Evolutionary conservation across 495 filamentous ascomycete species (phyloP), one percentile per base, ranked within the genome.

Genomic region (Penicillium atrosanguineum): DNA sequence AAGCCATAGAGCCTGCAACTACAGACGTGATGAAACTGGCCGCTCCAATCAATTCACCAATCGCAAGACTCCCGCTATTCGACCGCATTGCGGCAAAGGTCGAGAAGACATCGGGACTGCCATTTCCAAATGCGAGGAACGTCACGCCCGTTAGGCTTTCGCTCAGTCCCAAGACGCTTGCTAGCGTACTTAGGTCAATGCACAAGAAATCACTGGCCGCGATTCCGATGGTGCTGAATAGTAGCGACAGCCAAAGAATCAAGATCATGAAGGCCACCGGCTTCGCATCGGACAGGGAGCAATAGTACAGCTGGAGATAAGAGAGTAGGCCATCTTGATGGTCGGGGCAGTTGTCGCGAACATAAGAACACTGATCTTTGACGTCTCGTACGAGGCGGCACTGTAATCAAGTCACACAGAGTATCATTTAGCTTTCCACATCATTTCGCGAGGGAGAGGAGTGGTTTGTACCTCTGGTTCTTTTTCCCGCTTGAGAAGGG

Each of bases 181-280:
- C 83, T 53, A 97, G 88, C 16, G 95, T 96, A 69, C 89, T 93
- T 29, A 99, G 80, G 65, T 99, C 95, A 67, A 97, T 84, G 71
- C 93, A 97, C 69, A 99, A 90, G 74, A 97, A 99, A 67, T 99
- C 95, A 62, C 89, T 95, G 20, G 95, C 94, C 6, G 95, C 95
- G 58, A 97, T 96, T n/a, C 95, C 95, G 48, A 99, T 96, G 2
- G 95, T 97, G 57, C 86, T 92, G 64, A 99, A 99, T 6, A 97
- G 83, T 23, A 96, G 74, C n/a, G 82, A 87, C 6, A 96, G 76
- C 95, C 95, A 99, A 39, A 85, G 50, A 25, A 87, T 75, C 28
- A 99, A 71, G 28, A 96, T 76, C 5, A 75, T 67, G 60, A 97
- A 92, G 19, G 90, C 90, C 48, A 96, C 45, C 3, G 86, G 83